These are phyloP conservation scores for Blastomyces parvus DNA, from an alignment of 2,329 filamentous ascomycete species.

Conservation along the genomic window DNA sequence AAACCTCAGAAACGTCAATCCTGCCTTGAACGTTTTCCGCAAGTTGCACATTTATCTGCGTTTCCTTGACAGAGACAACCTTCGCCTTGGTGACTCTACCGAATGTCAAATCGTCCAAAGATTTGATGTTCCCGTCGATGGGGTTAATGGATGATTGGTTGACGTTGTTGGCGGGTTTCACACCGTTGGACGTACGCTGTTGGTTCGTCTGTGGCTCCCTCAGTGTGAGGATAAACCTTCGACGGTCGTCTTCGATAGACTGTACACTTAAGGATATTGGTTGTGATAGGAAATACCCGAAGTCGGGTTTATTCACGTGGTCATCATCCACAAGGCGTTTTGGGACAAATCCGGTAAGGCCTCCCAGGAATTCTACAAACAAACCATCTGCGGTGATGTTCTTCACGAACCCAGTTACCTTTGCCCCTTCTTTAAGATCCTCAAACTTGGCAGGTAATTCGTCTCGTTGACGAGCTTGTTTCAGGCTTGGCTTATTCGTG, in stretches of 20 bases:
- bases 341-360: conserved; percentile 67
- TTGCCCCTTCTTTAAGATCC: conserved; percentile 58
- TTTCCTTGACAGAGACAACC: conserved; percentile 76
- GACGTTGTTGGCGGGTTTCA: conserved; percentile 26
- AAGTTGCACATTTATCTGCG: conserved; percentile 83
- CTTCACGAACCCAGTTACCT: conserved; percentile 69
- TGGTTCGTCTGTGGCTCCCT: conserved; percentile 43
- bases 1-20: conserved; percentile 82
- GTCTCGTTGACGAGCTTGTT: conserved; percentile 64
- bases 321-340: conserved; percentile 69
- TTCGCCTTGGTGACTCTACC: conserved; percentile 67
- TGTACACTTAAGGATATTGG: conserved; percentile 63
- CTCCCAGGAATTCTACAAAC: conserved; percentile 80
- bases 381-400: conserved; percentile 73
- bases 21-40: conserved; percentile 86
- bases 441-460: conserved; percentile 62
- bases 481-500: conserved; percentile 71
- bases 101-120: conserved; percentile 61
- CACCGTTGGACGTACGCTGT: conserved; percentile 35
- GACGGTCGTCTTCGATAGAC: conserved; percentile 59
- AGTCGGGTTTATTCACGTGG: conserved; percentile 57
- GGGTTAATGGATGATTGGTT: conserved; percentile 42
- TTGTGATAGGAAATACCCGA: conserved; percentile 69
- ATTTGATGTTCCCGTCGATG: conserved; percentile 54
- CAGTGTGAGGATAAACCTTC: conserved; percentile 59